These are phyloP conservation scores for Hypsizygus marmoreus DNA, from an alignment of 768 basidiomycete species.

Conservation along the genomic window DNA sequence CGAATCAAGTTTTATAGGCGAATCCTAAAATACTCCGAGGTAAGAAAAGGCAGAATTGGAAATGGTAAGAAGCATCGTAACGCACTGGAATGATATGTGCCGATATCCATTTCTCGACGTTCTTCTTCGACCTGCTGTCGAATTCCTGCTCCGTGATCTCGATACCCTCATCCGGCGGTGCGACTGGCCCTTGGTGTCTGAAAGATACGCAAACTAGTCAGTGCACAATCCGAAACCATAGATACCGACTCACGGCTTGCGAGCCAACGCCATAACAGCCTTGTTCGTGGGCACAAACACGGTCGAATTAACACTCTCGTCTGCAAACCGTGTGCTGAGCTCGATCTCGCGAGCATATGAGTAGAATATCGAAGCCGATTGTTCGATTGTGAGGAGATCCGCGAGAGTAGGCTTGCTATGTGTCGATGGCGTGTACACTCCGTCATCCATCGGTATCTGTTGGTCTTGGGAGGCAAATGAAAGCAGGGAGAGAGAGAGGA, in stretches of 20 bases:
- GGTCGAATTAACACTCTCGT: constrained; percentile 44
- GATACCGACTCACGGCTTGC: constrained; percentile 83
- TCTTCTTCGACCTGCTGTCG: constrained; percentile 57
- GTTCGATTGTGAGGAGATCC: constrained; percentile 78
- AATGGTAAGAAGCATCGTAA: background rate
- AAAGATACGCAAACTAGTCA: constrained; percentile 4
- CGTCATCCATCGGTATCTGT: constrained; percentile 34
- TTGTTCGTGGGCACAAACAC: constrained; percentile 86
- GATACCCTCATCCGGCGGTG: constrained; percentile 39
- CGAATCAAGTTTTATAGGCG: constrained; percentile 47
- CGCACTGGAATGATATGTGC: constrained; percentile 83
- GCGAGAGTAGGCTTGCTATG: constrained; percentile 58
- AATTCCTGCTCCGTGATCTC: constrained; percentile 69
- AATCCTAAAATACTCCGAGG: constrained; percentile 38
- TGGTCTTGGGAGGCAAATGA: constrained; percentile 32
- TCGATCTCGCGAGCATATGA: constrained; percentile 77
- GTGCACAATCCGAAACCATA: background rate
- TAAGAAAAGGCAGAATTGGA: background rate
- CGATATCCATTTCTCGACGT: constrained; percentile 80
- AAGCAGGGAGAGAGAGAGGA: constrained; percentile 32
- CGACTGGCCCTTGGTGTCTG: constrained; percentile 62
- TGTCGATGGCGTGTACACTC: constrained; percentile 37
- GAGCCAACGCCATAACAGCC: constrained; percentile 77
- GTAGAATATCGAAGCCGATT: constrained; percentile 79
- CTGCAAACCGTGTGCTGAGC: constrained; percentile 53